Conservation (phyloP, 78 protist genomes). For the Emiliania huxleyi region DNA sequence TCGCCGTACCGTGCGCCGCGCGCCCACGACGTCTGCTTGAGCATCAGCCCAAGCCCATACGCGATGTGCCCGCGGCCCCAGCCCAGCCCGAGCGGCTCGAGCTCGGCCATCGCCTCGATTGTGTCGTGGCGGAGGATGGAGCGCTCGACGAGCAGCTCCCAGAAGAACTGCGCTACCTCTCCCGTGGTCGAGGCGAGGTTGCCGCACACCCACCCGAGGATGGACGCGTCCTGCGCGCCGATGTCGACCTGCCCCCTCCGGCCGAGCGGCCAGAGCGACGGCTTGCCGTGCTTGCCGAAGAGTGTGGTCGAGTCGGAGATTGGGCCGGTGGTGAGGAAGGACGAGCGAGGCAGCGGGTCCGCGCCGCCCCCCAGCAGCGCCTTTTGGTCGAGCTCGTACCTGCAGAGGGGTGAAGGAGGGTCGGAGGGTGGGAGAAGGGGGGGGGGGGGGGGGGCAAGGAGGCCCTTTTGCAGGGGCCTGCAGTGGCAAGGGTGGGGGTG, state of each 20-base stretch:
- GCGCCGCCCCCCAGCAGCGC: too few relatives aligned
- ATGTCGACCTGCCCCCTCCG: background rate
- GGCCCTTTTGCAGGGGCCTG: too few relatives aligned
- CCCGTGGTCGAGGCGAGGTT: background rate
- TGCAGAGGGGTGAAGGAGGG: too few relatives aligned
- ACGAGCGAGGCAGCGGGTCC: background rate
- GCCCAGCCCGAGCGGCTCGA: background rate
- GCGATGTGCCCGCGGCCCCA: background rate
- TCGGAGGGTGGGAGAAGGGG: too few relatives aligned
- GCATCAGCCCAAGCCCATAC: background rate
- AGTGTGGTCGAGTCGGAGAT: background rate
- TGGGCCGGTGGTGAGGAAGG: background rate
- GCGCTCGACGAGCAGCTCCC: background rate
- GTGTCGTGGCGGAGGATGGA: background rate
- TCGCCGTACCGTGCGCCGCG: background rate
- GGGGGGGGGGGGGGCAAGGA: too few relatives aligned
- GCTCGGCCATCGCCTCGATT: background rate
- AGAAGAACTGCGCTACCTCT: background rate
- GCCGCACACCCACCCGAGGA: background rate
- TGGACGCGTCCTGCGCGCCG: background rate
- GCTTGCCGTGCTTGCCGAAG: background rate
- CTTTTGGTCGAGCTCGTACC: too few relatives aligned
- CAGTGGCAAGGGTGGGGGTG: too few relatives aligned
- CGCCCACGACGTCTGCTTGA: background rate
- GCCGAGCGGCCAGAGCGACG: background rate